phyloP scores from a whole-genome alignment of 2,329 filamentous ascomycete species.

The Ophiocordyceps polyrhachis-furcata region DNA sequence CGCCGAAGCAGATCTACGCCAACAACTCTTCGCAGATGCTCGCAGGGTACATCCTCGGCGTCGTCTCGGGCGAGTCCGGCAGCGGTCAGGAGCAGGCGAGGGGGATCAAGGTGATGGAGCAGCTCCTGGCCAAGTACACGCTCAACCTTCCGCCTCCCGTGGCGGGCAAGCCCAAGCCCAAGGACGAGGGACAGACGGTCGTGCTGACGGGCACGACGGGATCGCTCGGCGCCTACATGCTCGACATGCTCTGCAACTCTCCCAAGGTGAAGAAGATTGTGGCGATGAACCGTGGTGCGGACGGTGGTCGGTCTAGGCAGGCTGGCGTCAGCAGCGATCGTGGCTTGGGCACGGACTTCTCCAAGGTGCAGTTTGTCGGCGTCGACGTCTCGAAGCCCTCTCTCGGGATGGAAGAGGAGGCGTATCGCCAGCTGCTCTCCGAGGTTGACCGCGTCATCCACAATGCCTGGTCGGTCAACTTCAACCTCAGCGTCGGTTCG shows the following conservation, averaged over 20 bases:
- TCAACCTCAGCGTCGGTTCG: conserved; percentile 26
- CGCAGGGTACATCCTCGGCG: conserved; percentile 1
- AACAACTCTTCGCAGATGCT: conserved; percentile 10
- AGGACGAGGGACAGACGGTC: conserved; percentile 30
- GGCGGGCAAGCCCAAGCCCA: conserved; percentile 7
- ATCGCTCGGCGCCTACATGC: conserved; percentile 68
- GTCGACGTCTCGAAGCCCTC: conserved; percentile 25
- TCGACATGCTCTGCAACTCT: conserved; percentile 14
- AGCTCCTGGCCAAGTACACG: conserved; percentile 12
- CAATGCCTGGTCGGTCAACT: conserved; percentile 32
- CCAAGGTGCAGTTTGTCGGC: conserved; percentile 26
- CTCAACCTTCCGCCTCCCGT: conserved; percentile 7
- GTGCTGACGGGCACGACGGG: conserved; percentile 80
- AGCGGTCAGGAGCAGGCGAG: background rate
- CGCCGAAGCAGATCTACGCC: conserved; percentile 10
- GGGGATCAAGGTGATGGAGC: conserved; percentile 2
- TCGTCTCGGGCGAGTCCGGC: background rate
- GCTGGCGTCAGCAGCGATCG: conserved; percentile 15
- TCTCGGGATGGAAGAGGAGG: conserved; percentile 25
- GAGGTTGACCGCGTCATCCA: conserved; percentile 29
- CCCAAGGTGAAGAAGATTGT: conserved; percentile 8
- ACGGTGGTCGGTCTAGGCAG: conserved; percentile 21
- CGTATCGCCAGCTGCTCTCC: conserved; percentile 16
- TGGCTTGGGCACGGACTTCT: conserved; percentile 16
- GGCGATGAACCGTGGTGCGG: conserved; percentile 10